Conservation (phyloP, 768 basidiomycete species). For the Boletellus ananiceps region DNA sequence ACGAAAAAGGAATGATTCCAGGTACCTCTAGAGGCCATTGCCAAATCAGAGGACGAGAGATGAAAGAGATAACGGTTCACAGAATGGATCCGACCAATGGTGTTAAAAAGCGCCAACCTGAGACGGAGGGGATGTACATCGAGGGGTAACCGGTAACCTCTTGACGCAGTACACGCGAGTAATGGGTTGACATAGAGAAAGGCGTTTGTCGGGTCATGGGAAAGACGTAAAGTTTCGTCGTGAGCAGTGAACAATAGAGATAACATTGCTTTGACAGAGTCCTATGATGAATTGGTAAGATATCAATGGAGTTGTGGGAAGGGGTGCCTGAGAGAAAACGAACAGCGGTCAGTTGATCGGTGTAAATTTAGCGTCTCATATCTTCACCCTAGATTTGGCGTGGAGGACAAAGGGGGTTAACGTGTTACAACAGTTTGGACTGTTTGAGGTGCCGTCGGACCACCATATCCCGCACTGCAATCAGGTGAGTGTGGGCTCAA, state of each 20-base stretch:
- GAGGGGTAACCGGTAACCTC: neutral
- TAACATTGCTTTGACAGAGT: constrained; percentile 13
- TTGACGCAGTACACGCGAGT: neutral
- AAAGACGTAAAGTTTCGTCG: constrained; percentile 3
- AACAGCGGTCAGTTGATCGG: neutral
- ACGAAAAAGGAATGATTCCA: neutral
- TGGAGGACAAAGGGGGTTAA: neutral
- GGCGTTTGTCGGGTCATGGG: constrained; percentile 3
- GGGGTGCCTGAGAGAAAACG: neutral
- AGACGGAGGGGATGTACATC: neutral
- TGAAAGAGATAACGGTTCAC: neutral
- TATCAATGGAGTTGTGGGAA: constrained; percentile 2
- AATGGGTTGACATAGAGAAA: neutral
- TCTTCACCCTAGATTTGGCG: constrained; percentile 8
- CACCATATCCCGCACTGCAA: constrained; percentile 74
- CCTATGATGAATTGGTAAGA: constrained; percentile 4
- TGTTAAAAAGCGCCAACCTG: neutral
- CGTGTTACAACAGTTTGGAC: constrained; percentile 56
- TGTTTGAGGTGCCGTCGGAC: constrained; percentile 73
- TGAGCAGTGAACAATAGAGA: constrained; percentile 7
- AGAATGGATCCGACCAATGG: constrained; percentile 2
- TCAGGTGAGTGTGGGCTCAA: constrained; percentile 2
- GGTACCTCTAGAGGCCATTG: constrained; percentile 14
- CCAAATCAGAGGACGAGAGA: neutral
- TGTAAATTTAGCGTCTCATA: neutral